phyloP scores from a whole-genome alignment of 2,329 filamentous ascomycete species.

The Colletotrichum truncatum region DNA sequence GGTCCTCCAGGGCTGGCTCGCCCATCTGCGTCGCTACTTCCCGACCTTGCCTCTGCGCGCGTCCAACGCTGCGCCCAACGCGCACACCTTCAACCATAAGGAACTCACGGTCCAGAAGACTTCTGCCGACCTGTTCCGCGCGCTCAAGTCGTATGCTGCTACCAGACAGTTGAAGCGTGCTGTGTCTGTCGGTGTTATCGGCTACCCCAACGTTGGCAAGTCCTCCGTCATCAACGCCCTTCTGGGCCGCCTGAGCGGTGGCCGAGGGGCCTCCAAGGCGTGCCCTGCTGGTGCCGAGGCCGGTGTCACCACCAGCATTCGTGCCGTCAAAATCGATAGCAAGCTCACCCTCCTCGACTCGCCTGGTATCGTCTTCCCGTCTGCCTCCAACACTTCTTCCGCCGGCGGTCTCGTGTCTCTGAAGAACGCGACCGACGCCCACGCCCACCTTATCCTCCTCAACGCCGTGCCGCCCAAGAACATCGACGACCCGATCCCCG shows the following conservation, averaged over 20 bases:
- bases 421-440: conserved; percentile 74
- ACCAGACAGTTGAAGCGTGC: conserved; percentile 87
- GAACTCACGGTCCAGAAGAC: conserved; percentile 88
- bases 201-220: conserved; percentile 96
- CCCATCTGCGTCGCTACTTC: conserved; percentile 87
- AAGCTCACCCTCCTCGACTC: conserved; percentile 94
- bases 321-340: conserved; percentile 92
- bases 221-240: conserved; percentile 96
- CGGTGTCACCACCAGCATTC: conserved; percentile 88
- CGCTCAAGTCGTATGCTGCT: conserved; percentile 88
- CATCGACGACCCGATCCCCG: conserved; percentile 90
- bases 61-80: conserved; percentile 82
- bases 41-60: conserved; percentile 90
- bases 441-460: conserved; percentile 86
- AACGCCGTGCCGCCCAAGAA: conserved; percentile 94
- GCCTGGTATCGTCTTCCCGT: conserved; percentile 93
- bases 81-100: conserved; percentile 91
- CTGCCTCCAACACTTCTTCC: conserved; percentile 53
- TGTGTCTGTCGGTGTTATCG: conserved; percentile 91
- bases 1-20: conserved; percentile 85
- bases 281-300: conserved; percentile 93
- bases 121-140: conserved; percentile 84
- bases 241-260: conserved; percentile 77
- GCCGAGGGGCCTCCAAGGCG: conserved; percentile 67
- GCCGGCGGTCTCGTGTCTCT: conserved; percentile 54